Evolutionary conservation across 305 asterid species (phyloP), one percentile per base, ranked within the genome.

Genomic region (Fraxinus baroniana): DNA sequence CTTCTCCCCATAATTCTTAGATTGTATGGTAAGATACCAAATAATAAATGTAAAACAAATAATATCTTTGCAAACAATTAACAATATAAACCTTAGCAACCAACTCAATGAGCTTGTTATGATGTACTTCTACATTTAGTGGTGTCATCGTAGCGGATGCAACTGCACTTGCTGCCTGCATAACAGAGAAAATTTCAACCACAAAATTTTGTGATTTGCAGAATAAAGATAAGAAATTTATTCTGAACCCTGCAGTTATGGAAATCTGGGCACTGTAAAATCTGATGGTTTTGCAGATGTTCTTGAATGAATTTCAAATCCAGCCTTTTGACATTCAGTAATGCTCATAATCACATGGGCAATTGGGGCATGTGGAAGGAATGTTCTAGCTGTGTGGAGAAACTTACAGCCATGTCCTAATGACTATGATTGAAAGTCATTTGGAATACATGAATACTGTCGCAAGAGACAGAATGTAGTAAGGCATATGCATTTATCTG

Each of bases 121-220:
- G 93, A 86, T 95, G 93, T 79, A 89, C 88, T 87, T 93, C 97
- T 52, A 88, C 93, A 87, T 87, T 89, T 85, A 94, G 84, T 78
- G 97, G 97, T 73, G 94, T 94, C 97, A 93, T 91, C 77, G 98
- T 91, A 85, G 98, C 95, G 41, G 92, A 93, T 64, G 97, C 97
- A 79, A 94, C 98, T 24, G 92, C 91, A 87, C 90, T 90, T 41
- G 98, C 97, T 79, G 97, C 98, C 97, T 93, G 82, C 81, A 83
- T 9, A 83, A 78, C 44, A 81, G 74, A 81, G 33, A 57, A 80
- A 26, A 37, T 77, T 74, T 81, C 79, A 86, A 32, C 33, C 33
- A 62, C 76, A 37, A 81, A 24, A 66, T 57, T 35, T 49, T 33
- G 26, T 10, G 44, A 83, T 72, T 44, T 41, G 30, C 57, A 33